Base-by-base conservation (phyloP, 2,329 filamentous ascomycete species). In the Aspergillus aculeatinus region DNA sequence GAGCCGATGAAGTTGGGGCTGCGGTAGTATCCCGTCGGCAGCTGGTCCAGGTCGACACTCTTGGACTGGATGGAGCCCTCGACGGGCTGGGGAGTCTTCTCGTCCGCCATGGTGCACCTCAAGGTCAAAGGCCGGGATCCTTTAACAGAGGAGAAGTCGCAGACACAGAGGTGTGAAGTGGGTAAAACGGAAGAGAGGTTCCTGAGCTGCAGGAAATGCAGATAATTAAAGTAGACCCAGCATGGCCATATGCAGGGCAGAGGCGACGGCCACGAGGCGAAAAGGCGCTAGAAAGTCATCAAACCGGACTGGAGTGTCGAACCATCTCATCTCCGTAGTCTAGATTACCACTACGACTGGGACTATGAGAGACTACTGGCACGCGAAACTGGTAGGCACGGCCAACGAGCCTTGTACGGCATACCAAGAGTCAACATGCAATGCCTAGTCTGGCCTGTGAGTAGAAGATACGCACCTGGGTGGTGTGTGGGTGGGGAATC, bases 1-100 rank as follows among this genome's bases (percentile, higher is more conserved):
- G 52, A 55, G 52, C 52, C 52, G 25, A 55, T 47, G 31, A 55
- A 55, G 42, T 55, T 55, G 25, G 44, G 27, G 48, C 52, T 55
- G 39, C 52, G 39, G 25, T 55, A 55, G 52, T 55, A 55, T 4
- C 39, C 52, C 21, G 39, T 23, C 25, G 52, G 52, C 39, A 55
- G 5, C 29, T 48, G 25, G 29, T 55, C 27, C 2, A 55, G 21
- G 42, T 55, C 52, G 39, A 55, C 39, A 7, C 16, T 7, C 14
- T 19, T 12, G 39, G 14, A 16, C 39, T 44, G 39, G 27, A 44
- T 27, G 14, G 39, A 47, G 39, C 25, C 52, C 39, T n/a, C 47
- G 19, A 48, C 39, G n/a, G 35, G 23, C 27, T 29, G 12, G 16
- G 2, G 14, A 16, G 14, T 47, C n/a, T 55, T 55, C 14, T 47